Evolutionary conservation across 164 flowering plant species (phyloP), one percentile per base, ranked within the genome.

Genomic region (Santalum album): DNA sequence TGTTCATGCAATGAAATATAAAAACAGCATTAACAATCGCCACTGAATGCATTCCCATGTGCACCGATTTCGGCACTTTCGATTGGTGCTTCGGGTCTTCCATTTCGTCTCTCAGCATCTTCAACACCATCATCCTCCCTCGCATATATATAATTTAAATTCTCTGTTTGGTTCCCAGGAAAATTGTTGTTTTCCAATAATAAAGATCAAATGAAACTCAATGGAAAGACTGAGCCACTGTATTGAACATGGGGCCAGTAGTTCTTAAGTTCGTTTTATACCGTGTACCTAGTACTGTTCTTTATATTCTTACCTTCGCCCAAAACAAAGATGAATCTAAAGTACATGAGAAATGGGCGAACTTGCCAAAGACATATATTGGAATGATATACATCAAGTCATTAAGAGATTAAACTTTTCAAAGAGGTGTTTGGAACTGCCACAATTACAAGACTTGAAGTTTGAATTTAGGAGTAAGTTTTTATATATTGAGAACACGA

Each of bases 111-210:
- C 63, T 82, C 17, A 86, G 59, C 17, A 72, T 64, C 71, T 70
- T 75, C 74, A 77, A 80, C 1, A 76, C 75, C 82, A 85, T 79
- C 12, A 79, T 75, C n/a, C n/a, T n/a, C n/a, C 6, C 78, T 92
- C 84, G 81, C 49, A 27, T 44, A 29, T n/a, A n/a, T n/a, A n/a
- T n/a, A n/a, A n/a, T n/a, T n/a, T 17, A 14, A n/a, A n/a, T n/a
- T n/a, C n/a, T n/a, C n/a, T n/a, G n/a, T n/a, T n/a, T n/a, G n/a
- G n/a, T n/a, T n/a, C n/a, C n/a, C n/a, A n/a, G n/a, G n/a, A n/a
- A n/a, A n/a, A n/a, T n/a, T n/a, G n/a, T n/a, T n/a, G n/a, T n/a
- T n/a, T n/a, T n/a, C n/a, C n/a, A n/a, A n/a, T n/a, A n/a, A n/a
- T n/a, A n/a, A n/a, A n/a, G n/a, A n/a, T n/a, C n/a, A n/a, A n/a